A percentile compares a stretch with the other conserved stretches of the same genome.
Conservation (phyloP, 202 grass and related monocot species). For the Miscanthus sacchariflorus region DNA sequence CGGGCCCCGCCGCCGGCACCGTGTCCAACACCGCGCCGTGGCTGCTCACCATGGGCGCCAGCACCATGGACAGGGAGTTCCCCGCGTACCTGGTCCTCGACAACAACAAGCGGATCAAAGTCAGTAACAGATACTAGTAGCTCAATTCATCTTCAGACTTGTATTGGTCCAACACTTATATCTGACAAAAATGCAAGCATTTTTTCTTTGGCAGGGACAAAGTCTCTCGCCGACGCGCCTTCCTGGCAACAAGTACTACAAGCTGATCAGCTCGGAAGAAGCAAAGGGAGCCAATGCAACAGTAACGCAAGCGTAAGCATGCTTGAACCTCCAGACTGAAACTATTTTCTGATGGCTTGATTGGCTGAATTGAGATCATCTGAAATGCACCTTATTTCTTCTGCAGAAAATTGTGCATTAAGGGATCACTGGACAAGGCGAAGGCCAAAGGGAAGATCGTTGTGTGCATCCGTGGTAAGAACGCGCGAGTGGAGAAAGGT, state of each 20-base stretch:
- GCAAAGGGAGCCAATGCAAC: conserved; percentile 61
- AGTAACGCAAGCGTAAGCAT: conserved; percentile 57
- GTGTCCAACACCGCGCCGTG: conserved; percentile 92
- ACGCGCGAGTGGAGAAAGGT: conserved; percentile 77
- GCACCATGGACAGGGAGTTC: conserved; percentile 88
- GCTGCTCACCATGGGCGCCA: conserved; percentile 83
- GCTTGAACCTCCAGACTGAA: neutral
- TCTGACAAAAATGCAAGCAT: neutral
- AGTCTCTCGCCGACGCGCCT: conserved; percentile 66
- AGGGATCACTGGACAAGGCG: conserved; percentile 52
- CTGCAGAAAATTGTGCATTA: conserved; percentile 64
- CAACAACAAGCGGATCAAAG: conserved; percentile 64
- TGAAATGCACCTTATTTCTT: neutral
- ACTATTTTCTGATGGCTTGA: neutral
- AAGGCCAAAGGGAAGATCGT: conserved; percentile 77
- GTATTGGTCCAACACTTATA: neutral
- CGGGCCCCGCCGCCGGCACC: conserved; percentile 53
- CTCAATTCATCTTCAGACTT: neutral
- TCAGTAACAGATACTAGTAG: neutral
- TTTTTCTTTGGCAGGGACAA: conserved; percentile 59
- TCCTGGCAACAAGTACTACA: conserved; percentile 52
- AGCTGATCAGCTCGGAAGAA: conserved; percentile 67
- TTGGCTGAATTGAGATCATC: neutral
- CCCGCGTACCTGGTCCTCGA: conserved; percentile 54
- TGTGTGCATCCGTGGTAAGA: conserved; percentile 74